A percentile compares a stretch with the other conserved stretches of the same genome.
phyloP scores from a whole-genome alignment of 2,329 filamentous ascomycete genomes.

The Diplodia sapinea region DNA sequence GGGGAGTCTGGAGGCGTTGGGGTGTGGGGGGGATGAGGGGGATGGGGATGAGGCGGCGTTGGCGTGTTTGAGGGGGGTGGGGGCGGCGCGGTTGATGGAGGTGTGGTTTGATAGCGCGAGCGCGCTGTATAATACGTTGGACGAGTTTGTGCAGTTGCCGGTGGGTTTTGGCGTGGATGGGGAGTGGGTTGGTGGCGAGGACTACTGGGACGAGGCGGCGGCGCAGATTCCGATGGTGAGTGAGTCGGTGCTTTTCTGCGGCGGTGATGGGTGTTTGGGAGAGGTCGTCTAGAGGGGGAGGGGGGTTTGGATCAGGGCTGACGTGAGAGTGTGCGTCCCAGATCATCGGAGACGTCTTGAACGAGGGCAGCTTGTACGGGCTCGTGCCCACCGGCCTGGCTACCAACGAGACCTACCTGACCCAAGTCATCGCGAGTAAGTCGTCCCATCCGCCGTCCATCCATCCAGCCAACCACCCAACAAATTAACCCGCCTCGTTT shows the following conservation, averaged over 20 bases:
- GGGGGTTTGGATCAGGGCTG: too few relatives aligned
- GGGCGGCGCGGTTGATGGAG: slow-evolving; percentile 35
- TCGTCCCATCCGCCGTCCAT: too few relatives aligned
- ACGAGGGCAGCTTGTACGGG: slow-evolving; percentile 20
- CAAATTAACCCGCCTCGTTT: too few relatives aligned
- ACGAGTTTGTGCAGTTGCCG: slow-evolving; percentile 17
- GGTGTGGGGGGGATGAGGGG: slow-evolving; percentile 4
- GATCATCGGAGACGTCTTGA: slow-evolving; percentile 14
- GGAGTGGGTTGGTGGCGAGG: neutral
- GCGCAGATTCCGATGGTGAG: slow-evolving; percentile 26
- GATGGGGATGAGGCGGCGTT: neutral
- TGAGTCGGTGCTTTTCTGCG: neutral
- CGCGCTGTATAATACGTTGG: slow-evolving; percentile 4
- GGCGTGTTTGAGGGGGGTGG: slow-evolving; percentile 26
- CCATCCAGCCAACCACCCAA: too few relatives aligned
- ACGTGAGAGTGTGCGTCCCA: neutral
- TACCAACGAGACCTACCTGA: slow-evolving; percentile 13
- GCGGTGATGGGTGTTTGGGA: neutral
- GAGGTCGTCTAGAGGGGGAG: too few relatives aligned
- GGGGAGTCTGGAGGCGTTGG: slow-evolving; percentile 40
- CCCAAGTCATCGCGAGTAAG: slow-evolving; percentile 8
- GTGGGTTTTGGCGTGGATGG: slow-evolving; percentile 19
- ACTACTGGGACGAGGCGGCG: slow-evolving; percentile 9
- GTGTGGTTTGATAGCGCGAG: slow-evolving; percentile 19
- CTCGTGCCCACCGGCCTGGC: neutral